Conservation (phyloP, 2,329 filamentous ascomycete genomes). For the Blastomyces gilchristii region DNA sequence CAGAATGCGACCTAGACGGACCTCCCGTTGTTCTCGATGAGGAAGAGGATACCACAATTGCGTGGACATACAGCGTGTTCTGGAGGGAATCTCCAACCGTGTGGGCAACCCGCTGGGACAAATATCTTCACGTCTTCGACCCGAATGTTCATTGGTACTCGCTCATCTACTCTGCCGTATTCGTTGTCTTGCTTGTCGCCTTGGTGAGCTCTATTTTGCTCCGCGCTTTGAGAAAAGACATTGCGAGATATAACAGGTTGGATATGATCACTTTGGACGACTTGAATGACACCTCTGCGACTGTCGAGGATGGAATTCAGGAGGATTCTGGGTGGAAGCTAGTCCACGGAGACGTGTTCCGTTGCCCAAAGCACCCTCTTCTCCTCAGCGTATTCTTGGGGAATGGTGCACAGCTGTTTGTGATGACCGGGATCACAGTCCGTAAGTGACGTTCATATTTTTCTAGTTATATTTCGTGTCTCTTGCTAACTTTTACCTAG, state of each 20-base stretch:
- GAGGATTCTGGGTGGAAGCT: slow-evolving; percentile 99
- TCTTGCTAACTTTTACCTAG: slow-evolving; percentile 20
- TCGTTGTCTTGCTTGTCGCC: slow-evolving; percentile 80
- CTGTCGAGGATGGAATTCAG: slow-evolving; percentile 80
- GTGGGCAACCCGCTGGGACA: slow-evolving; percentile 98
- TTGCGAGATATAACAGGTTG: slow-evolving; percentile 89
- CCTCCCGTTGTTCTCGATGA: slow-evolving; percentile 55
- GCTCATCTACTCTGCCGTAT: slow-evolving; percentile 88
- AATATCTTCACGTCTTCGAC: slow-evolving; percentile 93
- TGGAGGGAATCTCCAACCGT: slow-evolving; percentile 77
- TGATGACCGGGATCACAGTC: slow-evolving; percentile 94
- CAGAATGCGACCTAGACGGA: slow-evolving; percentile 53
- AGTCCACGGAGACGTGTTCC: slow-evolving; percentile 95
- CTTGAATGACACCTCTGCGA: slow-evolving; percentile 62
- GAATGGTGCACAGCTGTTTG: slow-evolving; percentile 91
- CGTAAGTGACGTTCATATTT: slow-evolving; percentile 29
- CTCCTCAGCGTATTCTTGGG: slow-evolving; percentile 80
- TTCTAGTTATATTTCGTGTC: neutral
- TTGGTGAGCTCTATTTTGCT: slow-evolving; percentile 90
- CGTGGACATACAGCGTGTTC: slow-evolving; percentile 85
- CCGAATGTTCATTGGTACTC: slow-evolving; percentile 99
- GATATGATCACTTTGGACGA: slow-evolving; percentile 88
- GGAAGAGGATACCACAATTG: slow-evolving; percentile 54
- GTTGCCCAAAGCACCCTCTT: slow-evolving; percentile 70
- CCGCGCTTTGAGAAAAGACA: slow-evolving; percentile 83